Evolutionary conservation across 2,329 filamentous ascomycete genomes (phyloP).

Genomic region (Trichoderma sp.): DNA sequence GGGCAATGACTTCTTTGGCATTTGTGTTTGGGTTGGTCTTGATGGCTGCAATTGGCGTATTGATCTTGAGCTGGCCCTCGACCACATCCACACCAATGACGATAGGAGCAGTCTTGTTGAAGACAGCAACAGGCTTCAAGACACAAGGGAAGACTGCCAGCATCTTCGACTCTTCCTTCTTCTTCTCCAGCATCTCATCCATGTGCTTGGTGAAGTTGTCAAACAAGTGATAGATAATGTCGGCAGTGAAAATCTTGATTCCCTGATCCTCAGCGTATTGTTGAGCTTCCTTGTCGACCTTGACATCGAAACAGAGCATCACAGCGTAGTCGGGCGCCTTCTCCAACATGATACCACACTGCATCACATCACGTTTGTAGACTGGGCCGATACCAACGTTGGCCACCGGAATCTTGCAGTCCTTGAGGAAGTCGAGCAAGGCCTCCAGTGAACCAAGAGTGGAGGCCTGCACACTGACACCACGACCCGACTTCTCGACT

Average conservation of each 20-base stretch:
- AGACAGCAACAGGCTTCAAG: conserved; percentile 82
- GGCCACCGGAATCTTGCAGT: conserved; percentile 93
- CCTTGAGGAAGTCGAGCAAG: conserved; percentile 89
- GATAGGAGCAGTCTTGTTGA: conserved; percentile 97
- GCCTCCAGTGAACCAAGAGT: conserved; percentile 96
- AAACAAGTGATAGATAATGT: conserved; percentile 99
- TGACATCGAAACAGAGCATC: conserved; percentile 99
- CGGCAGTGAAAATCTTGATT: conserved; percentile 96
- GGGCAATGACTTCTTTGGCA: conserved; percentile 74
- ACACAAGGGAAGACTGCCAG: conserved; percentile 96
- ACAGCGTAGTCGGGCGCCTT: conserved; percentile 94
- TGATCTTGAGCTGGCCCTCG: conserved; percentile 81
- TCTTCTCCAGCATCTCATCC: conserved; percentile 78
- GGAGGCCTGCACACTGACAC: conserved; percentile 95
- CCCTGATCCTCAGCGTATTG: conserved; percentile 89
- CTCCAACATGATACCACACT: conserved; percentile 92
- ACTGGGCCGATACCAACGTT: conserved; percentile 97
- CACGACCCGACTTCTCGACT: conserved; percentile 86
- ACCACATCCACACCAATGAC: conserved; percentile 92
- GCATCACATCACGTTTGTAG: conserved; percentile 97
- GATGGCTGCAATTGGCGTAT: conserved; percentile 86
- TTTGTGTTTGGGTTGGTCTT: conserved; percentile 77
- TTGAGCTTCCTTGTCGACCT: conserved; percentile 94
- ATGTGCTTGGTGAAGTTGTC: conserved; percentile 96
- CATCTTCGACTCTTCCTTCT: conserved; percentile 95